Evolutionary conservation across 495 filamentous ascomycete species (phyloP), one percentile per base, ranked within the genome.

Genomic region (Patellaria atrata): DNA sequence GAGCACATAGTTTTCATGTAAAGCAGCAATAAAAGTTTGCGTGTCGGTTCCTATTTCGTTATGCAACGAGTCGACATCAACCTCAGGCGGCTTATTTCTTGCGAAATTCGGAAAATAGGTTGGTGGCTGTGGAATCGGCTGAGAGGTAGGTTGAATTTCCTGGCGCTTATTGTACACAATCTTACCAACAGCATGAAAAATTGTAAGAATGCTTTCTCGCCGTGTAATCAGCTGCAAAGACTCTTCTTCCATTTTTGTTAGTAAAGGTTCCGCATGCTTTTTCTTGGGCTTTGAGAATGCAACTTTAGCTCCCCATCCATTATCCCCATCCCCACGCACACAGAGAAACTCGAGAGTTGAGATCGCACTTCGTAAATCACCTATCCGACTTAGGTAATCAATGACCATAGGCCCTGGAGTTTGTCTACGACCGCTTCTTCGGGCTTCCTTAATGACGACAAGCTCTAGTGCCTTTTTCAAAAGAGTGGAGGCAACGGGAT

Each of bases 181-280:
- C 45, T 85, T 94, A 11, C 86, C 91, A 31, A 99, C 77, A 18
- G 91, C 85, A 56, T 99, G 91, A 49, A 99, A 99, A 38, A 99
- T 77, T 1, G 84, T 86, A 5, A 94, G 62, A 43, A 70, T 87
- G 13, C 80, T 70, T 57, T 94, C 85, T 30, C 91, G 70, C 46
- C 86, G 82, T 1, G 79, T 82, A 3, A 96, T 65, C 27, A 82
- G 51, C 43, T 78, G 65, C 2, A 92, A 54, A 12, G 71, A 79
- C 33, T 80, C 72, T 32, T 65, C 60, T 47, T 93, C 87, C 42
- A 77, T 71, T 24, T 67, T 64, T 0, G 82, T 87, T 16, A 84
- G 44, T n/a, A 61, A 55, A 14, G 58, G 51, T 20, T 67, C 63
- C 19, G 63, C 55, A 12, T 57, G 57, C 24, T 68, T 67, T 45